Percentiles rank a stretch among this genome's conserved stretches.
These are phyloP conservation scores for Mortierella sp. DNA, from an alignment of 371 early-diverging fungal genomes.

Conservation along the genomic window DNA sequence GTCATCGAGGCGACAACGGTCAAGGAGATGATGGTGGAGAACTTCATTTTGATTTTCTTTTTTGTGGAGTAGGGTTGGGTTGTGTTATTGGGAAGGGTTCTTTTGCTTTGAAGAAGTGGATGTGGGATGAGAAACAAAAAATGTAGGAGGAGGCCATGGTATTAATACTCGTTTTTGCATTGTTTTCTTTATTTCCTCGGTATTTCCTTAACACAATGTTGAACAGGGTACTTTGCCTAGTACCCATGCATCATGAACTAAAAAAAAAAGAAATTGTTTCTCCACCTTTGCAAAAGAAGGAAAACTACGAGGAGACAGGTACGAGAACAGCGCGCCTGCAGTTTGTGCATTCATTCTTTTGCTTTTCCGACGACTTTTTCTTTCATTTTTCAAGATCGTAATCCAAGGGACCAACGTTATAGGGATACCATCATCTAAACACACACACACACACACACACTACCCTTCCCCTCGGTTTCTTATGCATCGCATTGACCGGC, in stretches of 20 bases:
- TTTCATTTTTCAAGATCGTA: not conserved
- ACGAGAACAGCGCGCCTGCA: not conserved
- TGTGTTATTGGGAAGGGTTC: not conserved
- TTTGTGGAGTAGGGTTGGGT: not conserved
- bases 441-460: not conserved
- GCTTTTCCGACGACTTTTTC: not conserved
- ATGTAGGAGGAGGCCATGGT: not conserved
- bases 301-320: not conserved
- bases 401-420: not conserved
- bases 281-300: not conserved
- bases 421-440: not conserved
- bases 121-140: not conserved
- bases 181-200: not conserved
- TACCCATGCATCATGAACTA: not conserved
- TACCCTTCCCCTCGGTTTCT: not conserved
- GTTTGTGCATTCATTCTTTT: not conserved
- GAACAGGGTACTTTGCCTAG: not conserved
- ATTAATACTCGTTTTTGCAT: not conserved
- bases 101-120: constrained; percentile 2
- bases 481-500: not conserved
- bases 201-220: not conserved
- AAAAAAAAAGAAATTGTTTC: not conserved
- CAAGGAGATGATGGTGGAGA: constrained; percentile 1
- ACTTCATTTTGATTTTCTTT: not conserved
- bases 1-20: constrained; percentile 8